phyloP scores from a whole-genome alignment of 2,329 filamentous ascomycete genomes.

The Trichophyton simii region DNA sequence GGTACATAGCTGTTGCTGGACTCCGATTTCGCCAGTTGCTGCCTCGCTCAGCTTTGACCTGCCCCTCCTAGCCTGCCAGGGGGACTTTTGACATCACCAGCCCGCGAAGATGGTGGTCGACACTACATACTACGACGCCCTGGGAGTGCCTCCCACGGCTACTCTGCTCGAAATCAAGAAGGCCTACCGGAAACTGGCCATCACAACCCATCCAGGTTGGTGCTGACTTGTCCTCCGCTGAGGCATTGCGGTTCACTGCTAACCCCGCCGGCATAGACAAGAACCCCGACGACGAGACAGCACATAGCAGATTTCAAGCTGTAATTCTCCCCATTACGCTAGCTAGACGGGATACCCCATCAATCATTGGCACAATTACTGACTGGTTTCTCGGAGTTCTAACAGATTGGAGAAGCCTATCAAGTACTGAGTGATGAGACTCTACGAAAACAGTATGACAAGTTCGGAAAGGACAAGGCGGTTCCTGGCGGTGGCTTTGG shows the following conservation, averaged over 20 bases:
- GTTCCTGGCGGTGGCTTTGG: slow-evolving; percentile 85
- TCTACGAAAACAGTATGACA: slow-evolving; percentile 85
- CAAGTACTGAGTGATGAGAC: slow-evolving; percentile 75
- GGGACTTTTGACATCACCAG: neutral
- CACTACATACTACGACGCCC: slow-evolving; percentile 74
- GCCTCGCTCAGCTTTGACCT: neutral
- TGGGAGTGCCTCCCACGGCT: slow-evolving; percentile 73
- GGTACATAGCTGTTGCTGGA: neutral
- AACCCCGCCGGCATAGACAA: slow-evolving; percentile 53
- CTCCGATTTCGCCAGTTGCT: neutral
- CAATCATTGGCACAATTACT: neutral
- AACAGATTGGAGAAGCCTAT: slow-evolving; percentile 55
- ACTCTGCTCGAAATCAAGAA: slow-evolving; percentile 93
- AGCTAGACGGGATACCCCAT: neutral
- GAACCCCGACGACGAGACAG: slow-evolving; percentile 90
- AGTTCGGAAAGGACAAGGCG: slow-evolving; percentile 89
- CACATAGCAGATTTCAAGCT: slow-evolving; percentile 85
- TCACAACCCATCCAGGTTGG: slow-evolving; percentile 77
- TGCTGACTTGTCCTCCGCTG: neutral
- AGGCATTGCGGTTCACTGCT: slow-evolving; percentile 10
- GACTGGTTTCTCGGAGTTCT: neutral
- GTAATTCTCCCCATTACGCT: slow-evolving; percentile 36
- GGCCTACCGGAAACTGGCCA: slow-evolving; percentile 87
- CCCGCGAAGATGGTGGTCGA: slow-evolving; percentile 61
- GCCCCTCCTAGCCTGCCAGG: neutral